A percentile compares a stretch with the other conserved stretches of the same genome.
These are phyloP conservation scores for Violaceomyces palustris DNA, from an alignment of 1,284 basidiomycete genomes.

Conservation along the genomic window DNA sequence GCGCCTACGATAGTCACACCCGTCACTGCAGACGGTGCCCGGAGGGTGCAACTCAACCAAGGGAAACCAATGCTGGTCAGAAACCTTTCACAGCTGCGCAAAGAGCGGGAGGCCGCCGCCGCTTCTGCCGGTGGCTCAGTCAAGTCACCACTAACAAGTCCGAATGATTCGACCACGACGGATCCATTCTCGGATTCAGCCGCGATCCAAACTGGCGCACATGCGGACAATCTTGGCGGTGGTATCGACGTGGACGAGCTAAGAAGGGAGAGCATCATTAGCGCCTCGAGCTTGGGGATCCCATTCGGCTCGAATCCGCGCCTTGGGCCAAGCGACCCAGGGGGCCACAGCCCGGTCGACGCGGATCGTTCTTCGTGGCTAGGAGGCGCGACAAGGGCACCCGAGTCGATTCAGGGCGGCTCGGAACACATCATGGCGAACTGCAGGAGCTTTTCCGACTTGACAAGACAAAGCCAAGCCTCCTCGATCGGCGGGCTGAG, in stretches of 20 bases:
- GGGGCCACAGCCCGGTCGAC: constrained; percentile 3
- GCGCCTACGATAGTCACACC: constrained; percentile 31
- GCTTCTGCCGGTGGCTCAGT: no score
- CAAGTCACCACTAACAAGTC: not conserved
- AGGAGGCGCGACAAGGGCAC: not conserved
- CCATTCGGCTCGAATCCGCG: constrained; percentile 22
- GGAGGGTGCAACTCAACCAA: constrained; percentile 21
- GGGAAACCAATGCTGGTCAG: constrained; percentile 27
- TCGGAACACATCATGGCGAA: no score
- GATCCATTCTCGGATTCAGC: constrained; percentile 14
- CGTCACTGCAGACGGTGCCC: constrained; percentile 11
- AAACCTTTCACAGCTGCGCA: constrained; percentile 10
- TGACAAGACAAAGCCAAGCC: not conserved
- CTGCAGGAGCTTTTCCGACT: no score
- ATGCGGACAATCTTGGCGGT: not conserved
- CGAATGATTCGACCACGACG: not conserved
- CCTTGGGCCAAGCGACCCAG: constrained; percentile 3
- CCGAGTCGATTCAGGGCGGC: no score
- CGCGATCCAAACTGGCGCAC: no score
- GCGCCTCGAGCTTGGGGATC: constrained; percentile 20
- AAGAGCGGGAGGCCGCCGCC: not conserved
- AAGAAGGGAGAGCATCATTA: not conserved
- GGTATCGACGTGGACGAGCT: constrained; percentile 1
- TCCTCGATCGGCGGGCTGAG: constrained; percentile 12
- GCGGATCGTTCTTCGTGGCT: constrained; percentile 3